Conservation (phyloP, 2,329 filamentous ascomycete genomes). For the Akanthomyces uredinophilus region DNA sequence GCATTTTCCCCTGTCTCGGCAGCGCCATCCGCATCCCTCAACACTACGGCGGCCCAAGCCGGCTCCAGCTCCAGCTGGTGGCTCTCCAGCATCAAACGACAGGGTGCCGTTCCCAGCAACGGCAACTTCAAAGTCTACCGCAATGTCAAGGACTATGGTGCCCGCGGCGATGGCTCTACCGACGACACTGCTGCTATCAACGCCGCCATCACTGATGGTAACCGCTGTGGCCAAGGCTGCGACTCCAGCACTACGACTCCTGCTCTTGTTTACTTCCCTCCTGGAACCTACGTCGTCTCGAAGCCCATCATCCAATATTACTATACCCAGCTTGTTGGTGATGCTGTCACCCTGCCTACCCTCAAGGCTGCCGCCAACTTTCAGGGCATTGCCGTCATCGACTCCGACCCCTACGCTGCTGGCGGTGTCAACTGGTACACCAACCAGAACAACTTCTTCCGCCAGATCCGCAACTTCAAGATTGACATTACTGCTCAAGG, state of each 20-base stretch:
- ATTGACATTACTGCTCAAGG: constrained; percentile 69
- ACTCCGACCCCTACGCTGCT: constrained; percentile 75
- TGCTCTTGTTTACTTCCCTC: constrained; percentile 85
- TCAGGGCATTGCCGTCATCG: constrained; percentile 80
- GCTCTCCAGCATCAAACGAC: constrained; percentile 63
- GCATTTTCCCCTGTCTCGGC: constrained; percentile 14
- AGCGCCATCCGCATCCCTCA: constrained; percentile 9
- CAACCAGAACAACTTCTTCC: constrained; percentile 82
- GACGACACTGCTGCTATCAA: constrained; percentile 93
- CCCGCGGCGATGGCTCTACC: constrained; percentile 59
- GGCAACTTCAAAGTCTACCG: constrained; percentile 66
- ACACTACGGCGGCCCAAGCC: constrained; percentile 20
- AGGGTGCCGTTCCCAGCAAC: constrained; percentile 56
- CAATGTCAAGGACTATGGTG: constrained; percentile 72
- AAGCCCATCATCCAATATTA: constrained; percentile 79
- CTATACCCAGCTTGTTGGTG: constrained; percentile 89
- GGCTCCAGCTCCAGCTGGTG: constrained; percentile 58
- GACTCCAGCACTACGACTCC: constrained; percentile 80
- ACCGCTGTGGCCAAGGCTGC: constrained; percentile 74
- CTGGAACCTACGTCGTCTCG: constrained; percentile 79
- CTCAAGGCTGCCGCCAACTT: constrained; percentile 72
- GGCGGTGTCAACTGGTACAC: constrained; percentile 68
- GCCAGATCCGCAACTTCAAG: constrained; percentile 75
- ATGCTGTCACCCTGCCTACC: constrained; percentile 65
- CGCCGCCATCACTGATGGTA: constrained; percentile 68